These are phyloP conservation scores for Rhodotorula mucilaginosa DNA, from an alignment of 1,284 basidiomycete genomes.

Conservation along the genomic window DNA sequence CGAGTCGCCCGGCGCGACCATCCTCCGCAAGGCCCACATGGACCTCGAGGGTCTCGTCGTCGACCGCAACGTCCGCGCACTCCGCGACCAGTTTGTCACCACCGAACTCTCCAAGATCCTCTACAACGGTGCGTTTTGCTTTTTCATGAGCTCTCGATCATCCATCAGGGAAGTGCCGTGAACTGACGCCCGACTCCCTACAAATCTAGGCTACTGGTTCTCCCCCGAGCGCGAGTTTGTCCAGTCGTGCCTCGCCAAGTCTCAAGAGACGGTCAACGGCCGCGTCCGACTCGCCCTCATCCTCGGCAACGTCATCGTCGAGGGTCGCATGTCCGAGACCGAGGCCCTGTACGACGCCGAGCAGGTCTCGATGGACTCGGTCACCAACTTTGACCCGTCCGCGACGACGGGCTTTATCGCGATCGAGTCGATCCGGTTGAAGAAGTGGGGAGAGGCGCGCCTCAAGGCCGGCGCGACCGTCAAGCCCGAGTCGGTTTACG, in stretches of 20 bases:
- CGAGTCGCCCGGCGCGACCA: conserved; percentile 93
- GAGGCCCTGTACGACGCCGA: conserved; percentile 90
- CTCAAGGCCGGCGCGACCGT: conserved; percentile 26
- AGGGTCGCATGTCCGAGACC: conserved; percentile 77
- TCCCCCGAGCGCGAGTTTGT: conserved; percentile 96
- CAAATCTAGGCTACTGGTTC: conserved; percentile 55
- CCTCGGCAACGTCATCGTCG: conserved; percentile 94
- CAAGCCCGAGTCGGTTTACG: conserved; percentile 41
- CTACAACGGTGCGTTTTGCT: conserved; percentile 70
- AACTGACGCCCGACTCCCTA: background rate
- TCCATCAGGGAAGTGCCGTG: no score
- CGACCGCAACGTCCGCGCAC: conserved; percentile 91
- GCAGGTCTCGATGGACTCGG: conserved; percentile 98
- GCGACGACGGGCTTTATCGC: conserved; percentile 88
- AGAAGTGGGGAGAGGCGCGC: conserved; percentile 65
- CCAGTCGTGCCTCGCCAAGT: conserved; percentile 80
- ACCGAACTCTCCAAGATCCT: conserved; percentile 84
- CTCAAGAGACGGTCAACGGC: conserved; percentile 95
- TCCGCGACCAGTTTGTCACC: conserved; percentile 93
- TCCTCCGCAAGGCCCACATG: conserved; percentile 91
- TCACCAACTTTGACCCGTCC: conserved; percentile 93
- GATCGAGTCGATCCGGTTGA: conserved; percentile 91
- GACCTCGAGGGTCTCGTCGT: conserved; percentile 96
- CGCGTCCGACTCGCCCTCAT: conserved; percentile 84
- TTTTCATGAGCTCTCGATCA: no score